Base-by-base conservation (phyloP, 305 asterid genomes). In the Fraxinus platypoda region DNA sequence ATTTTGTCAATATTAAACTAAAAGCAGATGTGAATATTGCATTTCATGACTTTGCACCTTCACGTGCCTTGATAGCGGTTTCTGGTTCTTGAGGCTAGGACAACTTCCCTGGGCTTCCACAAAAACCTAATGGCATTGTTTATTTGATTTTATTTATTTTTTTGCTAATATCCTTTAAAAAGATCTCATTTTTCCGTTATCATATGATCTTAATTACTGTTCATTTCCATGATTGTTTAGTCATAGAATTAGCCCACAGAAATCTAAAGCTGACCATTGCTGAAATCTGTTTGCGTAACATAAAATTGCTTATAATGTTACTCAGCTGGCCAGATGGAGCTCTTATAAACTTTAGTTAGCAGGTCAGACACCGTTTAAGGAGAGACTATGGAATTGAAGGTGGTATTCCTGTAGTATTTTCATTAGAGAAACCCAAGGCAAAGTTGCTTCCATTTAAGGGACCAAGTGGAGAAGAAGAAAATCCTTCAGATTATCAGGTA, bases 401-500 rank as follows among this genome's bases (percentile, higher is more conserved):
- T 28, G 31, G 31, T 28, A 28, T 28, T 87, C 98, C 99, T 78
- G 93, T 95, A 80, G 97, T 95, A 79, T 95, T 95, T 87, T 95
- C 99, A 15, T 84, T 93, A 70, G 99, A 95, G 88, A 94, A 94
- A 86, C 98, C 99, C 70, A 95, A 93, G 87, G 96, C 93, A 28
- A 95, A 95, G 87, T 88, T 95, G 83, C 97, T 95, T 86, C 98
- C 98, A 17, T 95, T 95, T 85, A 84, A 88, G 92, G 99, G 93
- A 81, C 91, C 97, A 52, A 90, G 86, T 66, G 99, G 97, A 72
- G 95, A 90, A 82, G 98, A 92, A 84, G 99, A 93, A 86, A 93
- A 92, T 86, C 99, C 99, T 86, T 94, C 96, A 78, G 98, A 95
- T 89, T 95, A 94, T 87, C 99, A 95, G 88, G 99, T 95, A 92